Conservation (phyloP, 2,329 filamentous ascomycete genomes). For the Colletotrichum sp. region DNA sequence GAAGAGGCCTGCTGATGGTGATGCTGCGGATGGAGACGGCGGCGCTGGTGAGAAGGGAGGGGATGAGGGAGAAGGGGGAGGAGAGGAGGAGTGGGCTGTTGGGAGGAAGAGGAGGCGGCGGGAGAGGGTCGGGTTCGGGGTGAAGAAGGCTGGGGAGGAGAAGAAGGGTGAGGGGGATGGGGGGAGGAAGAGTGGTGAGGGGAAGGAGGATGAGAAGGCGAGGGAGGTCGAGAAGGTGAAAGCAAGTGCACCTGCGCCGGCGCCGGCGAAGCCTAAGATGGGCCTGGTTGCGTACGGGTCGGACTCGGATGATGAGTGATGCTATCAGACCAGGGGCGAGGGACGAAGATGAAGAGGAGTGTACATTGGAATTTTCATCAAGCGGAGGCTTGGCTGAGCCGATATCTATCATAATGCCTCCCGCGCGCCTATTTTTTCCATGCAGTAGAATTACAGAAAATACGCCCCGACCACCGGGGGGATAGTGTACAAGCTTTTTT, state of each 20-base stretch:
- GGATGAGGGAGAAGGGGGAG: constrained; percentile 22
- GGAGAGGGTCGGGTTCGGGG: constrained; percentile 41
- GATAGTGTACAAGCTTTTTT: not conserved
- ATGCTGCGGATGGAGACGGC: not conserved
- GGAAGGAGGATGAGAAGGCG: constrained; percentile 3
- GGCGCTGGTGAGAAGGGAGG: constrained; percentile 24
- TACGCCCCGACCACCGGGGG: not conserved
- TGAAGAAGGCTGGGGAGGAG: constrained; percentile 26
- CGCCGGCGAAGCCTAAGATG: constrained; percentile 31
- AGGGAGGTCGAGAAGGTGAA: constrained; percentile 8
- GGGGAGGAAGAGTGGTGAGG: constrained; percentile 36
- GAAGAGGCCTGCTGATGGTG: not conserved
- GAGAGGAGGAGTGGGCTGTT: constrained; percentile 34
- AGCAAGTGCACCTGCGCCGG: not conserved
- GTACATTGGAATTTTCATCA: constrained; percentile 11
- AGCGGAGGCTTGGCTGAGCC: not conserved
- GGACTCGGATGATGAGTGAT: constrained; percentile 49
- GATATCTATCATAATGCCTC: constrained; percentile 2
- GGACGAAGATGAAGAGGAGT: not conserved
- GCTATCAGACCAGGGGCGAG: not conserved
- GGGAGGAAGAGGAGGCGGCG: constrained; percentile 45
- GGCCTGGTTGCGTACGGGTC: constrained; percentile 63
- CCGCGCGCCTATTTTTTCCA: not conserved
- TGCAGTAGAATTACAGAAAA: constrained; percentile 17
- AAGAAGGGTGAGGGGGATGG: constrained; percentile 33